A percentile compares a stretch with the other conserved stretches of the same genome.
phyloP scores from a whole-genome alignment of 495 filamentous ascomycete genomes.

The Penicillium parvum region DNA sequence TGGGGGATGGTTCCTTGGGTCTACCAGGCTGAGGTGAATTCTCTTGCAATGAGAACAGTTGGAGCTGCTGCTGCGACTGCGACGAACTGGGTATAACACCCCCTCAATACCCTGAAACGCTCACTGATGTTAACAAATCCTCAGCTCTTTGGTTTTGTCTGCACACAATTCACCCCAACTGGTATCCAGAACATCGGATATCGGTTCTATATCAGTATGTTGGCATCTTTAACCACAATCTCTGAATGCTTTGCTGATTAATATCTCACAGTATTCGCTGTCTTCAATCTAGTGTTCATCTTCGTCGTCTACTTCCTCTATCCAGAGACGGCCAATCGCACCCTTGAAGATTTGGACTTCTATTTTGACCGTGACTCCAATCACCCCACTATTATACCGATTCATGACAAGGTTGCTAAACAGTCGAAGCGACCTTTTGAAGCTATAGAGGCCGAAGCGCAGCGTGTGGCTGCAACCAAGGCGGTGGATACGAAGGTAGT shows the following conservation, averaged over 20 bases:
- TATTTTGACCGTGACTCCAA: constrained; percentile 35
- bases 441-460: constrained; percentile 12
- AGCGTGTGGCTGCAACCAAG: constrained; percentile 2
- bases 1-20: constrained; percentile 39
- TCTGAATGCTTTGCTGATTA: constrained; percentile 1
- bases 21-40: constrained; percentile 53
- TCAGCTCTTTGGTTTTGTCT: constrained; percentile 30
- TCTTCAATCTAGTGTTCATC: constrained; percentile 7
- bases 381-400: constrained; percentile 27
- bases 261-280: constrained; percentile 25
- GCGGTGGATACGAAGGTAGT: not conserved
- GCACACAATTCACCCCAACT: constrained; percentile 50
- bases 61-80: constrained; percentile 38
- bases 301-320: constrained; percentile 11
- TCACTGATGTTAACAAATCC: not conserved
- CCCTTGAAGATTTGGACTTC: constrained; percentile 31
- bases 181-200: constrained; percentile 45
- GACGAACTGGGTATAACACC: constrained; percentile 8
- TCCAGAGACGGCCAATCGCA: constrained; percentile 19
- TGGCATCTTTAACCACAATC: constrained; percentile 5
- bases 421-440: constrained; percentile 9
- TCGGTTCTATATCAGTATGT: constrained; percentile 51
- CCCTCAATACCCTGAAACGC: too few relatives aligned
- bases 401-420: constrained; percentile 24
- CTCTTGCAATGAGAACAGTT: constrained; percentile 44